Percentiles rank a stretch among this genome's conserved stretches.
These are phyloP conservation scores for Marasmius sp. DNA, from an alignment of 1,284 basidiomycete species.

Conservation along the genomic window DNA sequence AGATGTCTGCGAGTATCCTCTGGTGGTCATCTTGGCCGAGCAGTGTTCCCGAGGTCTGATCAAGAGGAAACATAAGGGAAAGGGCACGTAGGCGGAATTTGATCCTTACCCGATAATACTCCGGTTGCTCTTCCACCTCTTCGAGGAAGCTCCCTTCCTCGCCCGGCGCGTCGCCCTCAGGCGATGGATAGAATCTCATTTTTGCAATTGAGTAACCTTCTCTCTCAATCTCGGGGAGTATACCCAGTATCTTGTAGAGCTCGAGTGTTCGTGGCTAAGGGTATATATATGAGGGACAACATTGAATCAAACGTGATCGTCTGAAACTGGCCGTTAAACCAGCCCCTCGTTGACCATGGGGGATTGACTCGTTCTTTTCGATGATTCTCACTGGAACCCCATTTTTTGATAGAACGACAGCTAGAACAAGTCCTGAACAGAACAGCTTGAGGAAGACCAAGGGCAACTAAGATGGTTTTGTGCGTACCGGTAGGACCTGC, in stretches of 20 bases:
- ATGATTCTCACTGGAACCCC: constrained; percentile 24
- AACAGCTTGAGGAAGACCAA: background rate
- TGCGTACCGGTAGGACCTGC: constrained; percentile 20
- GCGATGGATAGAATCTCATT: background rate
- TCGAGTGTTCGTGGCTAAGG: constrained; percentile 13
- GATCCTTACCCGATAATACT: background rate
- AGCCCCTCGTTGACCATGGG: constrained; percentile 19
- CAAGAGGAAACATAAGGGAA: background rate
- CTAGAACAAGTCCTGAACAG: constrained; percentile 19
- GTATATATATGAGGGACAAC: background rate
- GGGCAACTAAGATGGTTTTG: background rate
- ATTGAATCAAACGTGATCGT: background rate
- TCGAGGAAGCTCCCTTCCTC: background rate
- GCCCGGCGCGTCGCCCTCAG: background rate
- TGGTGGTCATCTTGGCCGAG: constrained; percentile 5
- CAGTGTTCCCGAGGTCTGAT: constrained; percentile 1
- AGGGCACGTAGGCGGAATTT: background rate
- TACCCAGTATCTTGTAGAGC: constrained; percentile 11
- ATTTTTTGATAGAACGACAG: constrained; percentile 18
- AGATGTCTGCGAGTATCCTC: background rate
- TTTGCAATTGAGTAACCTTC: background rate
- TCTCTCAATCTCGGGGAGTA: constrained; percentile 6
- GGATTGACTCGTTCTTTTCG: constrained; percentile 17
- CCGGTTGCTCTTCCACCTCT: background rate
- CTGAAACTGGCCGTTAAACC: constrained; percentile 14